These are phyloP conservation scores for Emergomyces pasteurianus DNA, from an alignment of 2,329 filamentous ascomycete genomes.

Conservation along the genomic window DNA sequence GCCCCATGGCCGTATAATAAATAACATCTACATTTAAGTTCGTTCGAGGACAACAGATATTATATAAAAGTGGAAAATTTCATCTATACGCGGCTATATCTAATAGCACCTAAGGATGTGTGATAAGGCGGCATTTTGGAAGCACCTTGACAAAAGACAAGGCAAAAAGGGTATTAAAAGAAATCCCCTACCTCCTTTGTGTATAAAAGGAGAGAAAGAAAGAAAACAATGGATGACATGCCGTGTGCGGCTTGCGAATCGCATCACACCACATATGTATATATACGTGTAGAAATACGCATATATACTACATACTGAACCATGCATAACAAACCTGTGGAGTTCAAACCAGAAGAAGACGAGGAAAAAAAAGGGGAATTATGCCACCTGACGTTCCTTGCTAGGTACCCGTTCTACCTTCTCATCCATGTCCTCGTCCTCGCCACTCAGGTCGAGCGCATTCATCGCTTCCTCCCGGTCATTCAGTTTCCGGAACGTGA, in stretches of 20 bases:
- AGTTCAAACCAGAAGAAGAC: not conserved
- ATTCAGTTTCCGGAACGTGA: conserved; percentile 39
- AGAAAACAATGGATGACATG: not conserved
- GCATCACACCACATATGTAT: not conserved
- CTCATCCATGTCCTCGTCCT: not conserved
- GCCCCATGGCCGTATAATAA: no score
- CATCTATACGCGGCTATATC: no score
- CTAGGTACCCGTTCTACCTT: not conserved
- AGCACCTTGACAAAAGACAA: not conserved
- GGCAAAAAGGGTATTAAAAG: not conserved
- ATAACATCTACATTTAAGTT: no score
- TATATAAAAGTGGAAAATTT: no score
- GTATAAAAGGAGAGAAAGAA: not conserved
- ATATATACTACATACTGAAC: not conserved
- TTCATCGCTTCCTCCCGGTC: conserved; percentile 40
- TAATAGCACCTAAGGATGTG: not conserved
- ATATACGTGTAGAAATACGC: not conserved
- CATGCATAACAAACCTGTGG: not conserved
- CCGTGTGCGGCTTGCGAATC: not conserved
- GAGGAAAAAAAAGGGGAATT: not conserved
- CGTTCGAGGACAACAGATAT: not conserved
- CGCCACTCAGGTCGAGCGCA: conserved; percentile 31
- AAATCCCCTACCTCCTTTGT: not conserved
- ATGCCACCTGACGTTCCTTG: not conserved
- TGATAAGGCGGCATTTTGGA: not conserved